These are phyloP conservation scores for Scedosporium dehoogii DNA, from an alignment of 2,329 filamentous ascomycete genomes.

Conservation along the genomic window DNA sequence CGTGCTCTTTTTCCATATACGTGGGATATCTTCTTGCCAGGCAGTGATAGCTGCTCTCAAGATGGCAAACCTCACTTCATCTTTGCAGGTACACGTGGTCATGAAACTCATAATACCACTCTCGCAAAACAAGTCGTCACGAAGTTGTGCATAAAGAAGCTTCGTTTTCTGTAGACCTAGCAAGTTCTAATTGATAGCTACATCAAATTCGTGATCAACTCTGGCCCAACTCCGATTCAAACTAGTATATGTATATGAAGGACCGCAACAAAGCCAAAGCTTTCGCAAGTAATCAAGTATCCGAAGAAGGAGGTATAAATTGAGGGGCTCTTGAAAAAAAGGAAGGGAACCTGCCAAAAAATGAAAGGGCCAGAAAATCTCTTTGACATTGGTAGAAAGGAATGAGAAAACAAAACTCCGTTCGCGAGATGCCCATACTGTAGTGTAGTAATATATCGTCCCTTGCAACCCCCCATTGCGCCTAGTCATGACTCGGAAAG, in stretches of 20 bases:
- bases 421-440: not conserved
- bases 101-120: too few relatives aligned
- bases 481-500: not conserved
- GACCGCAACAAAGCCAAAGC: too few relatives aligned
- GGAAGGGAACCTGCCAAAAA: not conserved
- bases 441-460: constrained; percentile 1
- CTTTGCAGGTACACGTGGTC: too few relatives aligned
- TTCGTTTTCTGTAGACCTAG: too few relatives aligned
- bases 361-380: not conserved
- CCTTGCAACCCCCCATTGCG: not conserved
- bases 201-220: too few relatives aligned
- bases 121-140: too few relatives aligned
- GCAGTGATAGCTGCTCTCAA: too few relatives aligned
- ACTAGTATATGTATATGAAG: too few relatives aligned
- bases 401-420: not conserved
- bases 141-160: too few relatives aligned
- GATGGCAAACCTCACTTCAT: too few relatives aligned
- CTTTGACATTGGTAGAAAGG: not conserved
- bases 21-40: not conserved
- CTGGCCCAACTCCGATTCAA: too few relatives aligned
- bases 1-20: not conserved
- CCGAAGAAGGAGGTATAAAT: not conserved
- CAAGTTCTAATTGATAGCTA: too few relatives aligned
- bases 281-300: not conserved
- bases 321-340: not conserved